Evolutionary conservation across 306 rosid species (phyloP).

Genomic region (Vachellia collinsii): DNA sequence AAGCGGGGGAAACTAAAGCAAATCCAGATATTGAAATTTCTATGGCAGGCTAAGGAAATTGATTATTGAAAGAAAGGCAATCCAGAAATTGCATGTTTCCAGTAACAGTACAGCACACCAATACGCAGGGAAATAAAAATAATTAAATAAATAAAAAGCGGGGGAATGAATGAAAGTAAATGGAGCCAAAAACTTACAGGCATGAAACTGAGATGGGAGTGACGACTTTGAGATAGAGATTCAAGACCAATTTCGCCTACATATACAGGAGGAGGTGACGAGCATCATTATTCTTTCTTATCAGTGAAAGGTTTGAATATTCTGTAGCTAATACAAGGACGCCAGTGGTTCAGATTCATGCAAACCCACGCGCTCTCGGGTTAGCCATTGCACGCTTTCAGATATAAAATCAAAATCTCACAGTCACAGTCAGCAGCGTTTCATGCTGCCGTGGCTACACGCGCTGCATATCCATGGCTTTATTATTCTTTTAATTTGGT

Average conservation of each 20-base stretch:
- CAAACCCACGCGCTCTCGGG: slow-evolving; percentile 54
- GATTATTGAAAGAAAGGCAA: slow-evolving; percentile 28
- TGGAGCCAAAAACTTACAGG: background rate
- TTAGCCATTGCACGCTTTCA: background rate
- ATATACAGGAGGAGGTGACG: slow-evolving; percentile 22
- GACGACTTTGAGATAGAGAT: slow-evolving; percentile 36
- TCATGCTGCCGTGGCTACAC: background rate
- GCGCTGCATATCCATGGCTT: slow-evolving; percentile 16
- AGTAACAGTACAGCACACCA: slow-evolving; percentile 27
- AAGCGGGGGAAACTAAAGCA: background rate
- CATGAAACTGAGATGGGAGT: slow-evolving; percentile 34
- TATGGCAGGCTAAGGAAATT: background rate
- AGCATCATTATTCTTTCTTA: slow-evolving; percentile 23
- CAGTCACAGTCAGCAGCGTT: background rate
- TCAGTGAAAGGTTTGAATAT: slow-evolving; percentile 34
- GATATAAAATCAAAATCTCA: background rate
- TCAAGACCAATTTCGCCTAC: slow-evolving; percentile 32
- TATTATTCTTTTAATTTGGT: background rate
- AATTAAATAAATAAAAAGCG: too few relatives aligned
- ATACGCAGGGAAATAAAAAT: slow-evolving; percentile 18
- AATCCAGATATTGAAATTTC: background rate
- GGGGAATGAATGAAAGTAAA: background rate
- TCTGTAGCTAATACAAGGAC: slow-evolving; percentile 45
- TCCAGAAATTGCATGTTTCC: slow-evolving; percentile 36
- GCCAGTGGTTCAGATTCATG: slow-evolving; percentile 37